phyloP scores from a whole-genome alignment of 2,329 filamentous ascomycete species.

The Didymosphaeria variabile region DNA sequence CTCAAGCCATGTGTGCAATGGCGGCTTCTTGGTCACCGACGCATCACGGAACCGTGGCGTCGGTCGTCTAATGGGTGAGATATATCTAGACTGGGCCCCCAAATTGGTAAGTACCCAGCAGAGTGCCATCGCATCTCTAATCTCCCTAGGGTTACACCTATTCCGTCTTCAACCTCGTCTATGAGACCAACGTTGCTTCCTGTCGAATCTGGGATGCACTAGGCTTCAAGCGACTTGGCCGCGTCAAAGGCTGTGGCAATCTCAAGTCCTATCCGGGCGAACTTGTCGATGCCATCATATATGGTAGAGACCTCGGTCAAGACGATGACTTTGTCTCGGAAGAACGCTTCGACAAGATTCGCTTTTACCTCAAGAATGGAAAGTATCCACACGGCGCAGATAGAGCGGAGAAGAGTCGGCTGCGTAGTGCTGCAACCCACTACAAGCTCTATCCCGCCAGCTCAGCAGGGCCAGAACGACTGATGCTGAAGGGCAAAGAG shows the following conservation, averaged over 20 bases:
- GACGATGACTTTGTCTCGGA: slow-evolving; percentile 89
- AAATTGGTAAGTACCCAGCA: slow-evolving; percentile 51
- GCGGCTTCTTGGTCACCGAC: slow-evolving; percentile 61
- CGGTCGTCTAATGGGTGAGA: slow-evolving; percentile 61
- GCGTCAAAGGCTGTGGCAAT: slow-evolving; percentile 68
- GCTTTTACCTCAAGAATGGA: slow-evolving; percentile 93
- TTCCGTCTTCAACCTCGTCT: slow-evolving; percentile 93
- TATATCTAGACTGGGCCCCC: slow-evolving; percentile 63
- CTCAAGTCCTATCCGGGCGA: slow-evolving; percentile 57
- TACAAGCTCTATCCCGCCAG: slow-evolving; percentile 76
- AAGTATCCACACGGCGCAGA: slow-evolving; percentile 94
- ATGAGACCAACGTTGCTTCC: slow-evolving; percentile 90
- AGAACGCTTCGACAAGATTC: slow-evolving; percentile 98
- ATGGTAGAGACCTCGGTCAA: slow-evolving; percentile 67
- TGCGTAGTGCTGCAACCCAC: slow-evolving; percentile 92
- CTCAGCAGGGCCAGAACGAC: slow-evolving; percentile 61
- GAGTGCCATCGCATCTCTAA: slow-evolving; percentile 17
- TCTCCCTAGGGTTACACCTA: slow-evolving; percentile 77
- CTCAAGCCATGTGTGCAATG: slow-evolving; percentile 86
- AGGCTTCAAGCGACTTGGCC: slow-evolving; percentile 90
- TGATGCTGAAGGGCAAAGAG: slow-evolving; percentile 98
- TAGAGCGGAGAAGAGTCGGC: slow-evolving; percentile 91
- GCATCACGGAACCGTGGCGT: slow-evolving; percentile 59
- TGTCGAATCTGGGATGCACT: slow-evolving; percentile 92
- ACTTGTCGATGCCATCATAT: slow-evolving; percentile 61